A percentile compares a stretch with the other conserved stretches of the same genome.
These are phyloP conservation scores for Fremontodendron californicum DNA, from an alignment of 345 rosid species.

Conservation along the genomic window DNA sequence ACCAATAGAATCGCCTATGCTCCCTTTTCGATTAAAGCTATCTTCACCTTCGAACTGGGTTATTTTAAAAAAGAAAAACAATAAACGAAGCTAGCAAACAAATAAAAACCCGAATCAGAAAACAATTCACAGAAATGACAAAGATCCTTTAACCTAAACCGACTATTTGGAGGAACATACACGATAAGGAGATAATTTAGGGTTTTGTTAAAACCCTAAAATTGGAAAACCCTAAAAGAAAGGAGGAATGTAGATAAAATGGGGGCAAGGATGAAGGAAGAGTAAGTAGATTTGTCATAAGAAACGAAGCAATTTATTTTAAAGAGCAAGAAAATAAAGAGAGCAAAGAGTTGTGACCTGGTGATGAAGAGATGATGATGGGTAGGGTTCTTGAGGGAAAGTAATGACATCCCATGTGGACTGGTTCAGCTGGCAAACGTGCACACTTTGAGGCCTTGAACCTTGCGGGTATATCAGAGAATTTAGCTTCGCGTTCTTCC, in stretches of 20 bases:
- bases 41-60: slow-evolving; percentile 50
- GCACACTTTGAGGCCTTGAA: slow-evolving; percentile 39
- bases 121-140: slow-evolving; percentile 27
- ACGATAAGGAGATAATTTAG: slow-evolving; percentile 46
- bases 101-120: slow-evolving; percentile 15
- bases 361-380: slow-evolving; percentile 1
- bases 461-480: slow-evolving; percentile 42
- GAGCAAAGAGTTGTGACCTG: slow-evolving; percentile 30
- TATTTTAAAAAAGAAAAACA: slow-evolving; percentile 8
- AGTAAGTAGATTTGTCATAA: slow-evolving; percentile 30
- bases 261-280: slow-evolving; percentile 18
- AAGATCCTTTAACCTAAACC: slow-evolving; percentile 58
- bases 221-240: slow-evolving; percentile 33
- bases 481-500: slow-evolving; percentile 70
- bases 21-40: slow-evolving; percentile 52
- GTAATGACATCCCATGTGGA: slow-evolving; percentile 95
- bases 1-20: slow-evolving; percentile 60
- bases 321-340: not conserved
- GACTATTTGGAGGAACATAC: slow-evolving; percentile 20
- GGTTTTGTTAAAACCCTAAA: slow-evolving; percentile 50
- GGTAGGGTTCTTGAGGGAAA: slow-evolving; percentile 13
- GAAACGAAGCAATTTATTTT: not conserved
- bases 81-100: slow-evolving; percentile 5
- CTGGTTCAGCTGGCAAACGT: slow-evolving; percentile 82
- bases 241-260: slow-evolving; percentile 12